These are phyloP conservation scores for Pseudofabraea citricarpa DNA, from an alignment of 2,329 filamentous ascomycete species.

Conservation along the genomic window DNA sequence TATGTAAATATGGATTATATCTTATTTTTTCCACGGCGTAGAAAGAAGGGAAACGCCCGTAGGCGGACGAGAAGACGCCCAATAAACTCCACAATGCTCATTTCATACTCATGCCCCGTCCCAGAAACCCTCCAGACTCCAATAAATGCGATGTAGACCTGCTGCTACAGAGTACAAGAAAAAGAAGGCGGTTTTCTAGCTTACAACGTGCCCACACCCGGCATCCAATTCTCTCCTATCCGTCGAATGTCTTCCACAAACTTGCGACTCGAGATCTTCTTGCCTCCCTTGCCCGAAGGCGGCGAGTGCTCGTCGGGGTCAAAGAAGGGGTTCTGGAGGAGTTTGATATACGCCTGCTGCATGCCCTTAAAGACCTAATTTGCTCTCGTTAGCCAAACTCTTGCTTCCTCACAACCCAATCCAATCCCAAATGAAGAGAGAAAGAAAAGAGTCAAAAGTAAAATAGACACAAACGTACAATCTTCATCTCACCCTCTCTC, in stretches of 20 bases:
- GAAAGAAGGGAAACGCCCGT: no score
- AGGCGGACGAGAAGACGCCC: no score
- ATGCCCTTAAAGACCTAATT: constrained; percentile 85
- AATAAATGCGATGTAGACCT: no score
- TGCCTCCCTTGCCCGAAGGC: constrained; percentile 45
- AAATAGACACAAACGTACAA: constrained; percentile 45
- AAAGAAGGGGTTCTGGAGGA: constrained; percentile 94
- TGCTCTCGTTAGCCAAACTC: no score
- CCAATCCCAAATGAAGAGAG: constrained; percentile 1
- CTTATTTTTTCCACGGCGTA: no score
- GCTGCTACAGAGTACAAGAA: no score
- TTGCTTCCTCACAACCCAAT: constrained; percentile 8
- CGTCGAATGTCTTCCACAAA: constrained; percentile 80
- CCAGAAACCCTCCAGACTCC: no score
- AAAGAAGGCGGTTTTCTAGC: no score
- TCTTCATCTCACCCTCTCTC: constrained; percentile 81
- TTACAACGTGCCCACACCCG: no score
- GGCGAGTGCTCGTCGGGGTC: constrained; percentile 79
- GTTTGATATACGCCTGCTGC: constrained; percentile 83
- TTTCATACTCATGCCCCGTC: no score
- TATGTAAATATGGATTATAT: no score
- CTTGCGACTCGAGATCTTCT: constrained; percentile 73
- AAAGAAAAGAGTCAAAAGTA: neutral
- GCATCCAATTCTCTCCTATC: constrained; percentile 81
- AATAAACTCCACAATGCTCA: no score